phyloP scores from a whole-genome alignment of 2,329 filamentous ascomycete genomes.

The Metarhizium humberi region DNA sequence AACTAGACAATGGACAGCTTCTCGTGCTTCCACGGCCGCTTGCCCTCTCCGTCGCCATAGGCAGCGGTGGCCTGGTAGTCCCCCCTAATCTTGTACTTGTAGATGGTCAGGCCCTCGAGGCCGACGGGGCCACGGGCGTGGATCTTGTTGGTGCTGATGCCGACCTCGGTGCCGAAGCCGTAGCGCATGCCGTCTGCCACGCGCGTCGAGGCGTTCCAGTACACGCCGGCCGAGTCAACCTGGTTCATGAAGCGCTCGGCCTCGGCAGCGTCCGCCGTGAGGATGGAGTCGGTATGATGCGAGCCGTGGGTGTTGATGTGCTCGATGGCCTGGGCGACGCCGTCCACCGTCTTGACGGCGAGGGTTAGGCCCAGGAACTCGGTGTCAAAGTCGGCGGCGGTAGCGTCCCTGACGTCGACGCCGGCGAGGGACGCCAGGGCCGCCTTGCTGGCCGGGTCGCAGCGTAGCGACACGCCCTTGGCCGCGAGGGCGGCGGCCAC shows the following conservation, averaged over 20 bases:
- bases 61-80: slow-evolving; percentile 71
- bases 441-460: slow-evolving; percentile 60
- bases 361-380: slow-evolving; percentile 83
- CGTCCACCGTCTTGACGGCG: slow-evolving; percentile 69
- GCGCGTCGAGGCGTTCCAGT: slow-evolving; percentile 92
- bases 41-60: slow-evolving; percentile 58
- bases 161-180: slow-evolving; percentile 95
- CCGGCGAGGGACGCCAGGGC: slow-evolving; percentile 44
- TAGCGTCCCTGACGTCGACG: slow-evolving; percentile 52
- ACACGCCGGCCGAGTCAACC: slow-evolving; percentile 84
- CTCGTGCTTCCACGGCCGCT: slow-evolving; percentile 52
- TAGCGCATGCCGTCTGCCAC: slow-evolving; percentile 97
- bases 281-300: slow-evolving; percentile 86
- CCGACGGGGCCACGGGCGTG: slow-evolving; percentile 90
- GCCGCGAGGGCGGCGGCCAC: slow-evolving; percentile 66
- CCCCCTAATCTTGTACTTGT: slow-evolving; percentile 88
- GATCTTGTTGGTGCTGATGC: slow-evolving; percentile 98
- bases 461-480: slow-evolving; percentile 74
- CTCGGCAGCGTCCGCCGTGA: slow-evolving; percentile 57
- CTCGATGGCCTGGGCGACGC: slow-evolving; percentile 60
- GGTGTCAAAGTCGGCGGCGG: slow-evolving; percentile 67
- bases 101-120: slow-evolving; percentile 88
- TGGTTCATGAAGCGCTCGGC: slow-evolving; percentile 78
- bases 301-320: slow-evolving; percentile 93
- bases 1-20: slow-evolving; percentile 20